These are phyloP conservation scores for Candida glucosophila DNA, from an alignment of 1,139 yeast genomes.

Conservation along the genomic window DNA sequence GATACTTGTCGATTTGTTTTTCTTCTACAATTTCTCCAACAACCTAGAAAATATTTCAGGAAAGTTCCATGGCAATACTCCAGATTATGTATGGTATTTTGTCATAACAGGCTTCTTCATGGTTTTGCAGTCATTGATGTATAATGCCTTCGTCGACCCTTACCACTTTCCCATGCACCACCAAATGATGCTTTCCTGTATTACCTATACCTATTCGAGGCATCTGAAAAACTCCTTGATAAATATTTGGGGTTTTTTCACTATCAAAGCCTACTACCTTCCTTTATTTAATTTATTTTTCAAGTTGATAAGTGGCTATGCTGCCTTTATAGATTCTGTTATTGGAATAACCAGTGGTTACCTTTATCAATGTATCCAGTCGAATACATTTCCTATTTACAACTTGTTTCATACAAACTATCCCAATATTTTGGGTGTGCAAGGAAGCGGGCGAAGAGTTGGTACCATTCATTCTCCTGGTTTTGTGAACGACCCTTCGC, in stretches of 20 bases:
- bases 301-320: constrained; percentile 36
- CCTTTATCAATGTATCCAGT: constrained; percentile 51
- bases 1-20: constrained; percentile 45
- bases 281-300: constrained; percentile 49
- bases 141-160: constrained; percentile 16
- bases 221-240: constrained; percentile 41
- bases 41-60: constrained; percentile 41
- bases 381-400: constrained; percentile 39
- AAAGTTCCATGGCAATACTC: constrained; percentile 43
- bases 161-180: constrained; percentile 20
- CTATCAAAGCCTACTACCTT: constrained; percentile 49
- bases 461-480: constrained; percentile 14
- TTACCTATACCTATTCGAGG: constrained; percentile 55
- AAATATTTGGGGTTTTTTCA: constrained; percentile 44
- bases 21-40: constrained; percentile 49
- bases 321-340: constrained; percentile 29
- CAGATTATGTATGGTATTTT: constrained; percentile 51
- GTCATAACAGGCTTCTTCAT: constrained; percentile 41
- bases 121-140: constrained; percentile 19
- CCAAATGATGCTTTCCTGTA: constrained; percentile 39
- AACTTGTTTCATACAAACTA: constrained; percentile 40
- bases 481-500: constrained; percentile 9
- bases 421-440: constrained; percentile 9
- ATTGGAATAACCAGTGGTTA: constrained; percentile 50
- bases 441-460: constrained; percentile 20